Evolutionary conservation across 768 basidiomycete genomes (phyloP).

Genomic region (Pilatotrama ljubarskyi): DNA sequence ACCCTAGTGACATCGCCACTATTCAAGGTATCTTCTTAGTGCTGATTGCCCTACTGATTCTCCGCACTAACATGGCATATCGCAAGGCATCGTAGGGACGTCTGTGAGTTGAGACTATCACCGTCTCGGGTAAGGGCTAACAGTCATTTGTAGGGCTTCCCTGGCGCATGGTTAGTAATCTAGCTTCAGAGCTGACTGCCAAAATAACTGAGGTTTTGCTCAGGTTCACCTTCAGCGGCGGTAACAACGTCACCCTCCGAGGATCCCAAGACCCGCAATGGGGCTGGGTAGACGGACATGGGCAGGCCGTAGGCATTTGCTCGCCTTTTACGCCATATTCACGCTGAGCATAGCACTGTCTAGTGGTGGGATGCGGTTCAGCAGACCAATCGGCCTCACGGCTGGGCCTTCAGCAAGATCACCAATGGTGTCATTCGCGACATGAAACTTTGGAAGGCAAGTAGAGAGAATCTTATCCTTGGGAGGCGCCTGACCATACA

Average conservation of each 20-base stretch:
- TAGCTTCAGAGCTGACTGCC: too few relatives aligned
- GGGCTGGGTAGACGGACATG: slow-evolving; percentile 68
- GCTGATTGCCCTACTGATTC: not conserved
- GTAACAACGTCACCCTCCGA: slow-evolving; percentile 58
- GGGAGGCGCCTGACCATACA: not conserved
- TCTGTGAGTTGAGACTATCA: slow-evolving; percentile 36
- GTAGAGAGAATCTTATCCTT: not conserved
- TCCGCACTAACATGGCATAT: too few relatives aligned
- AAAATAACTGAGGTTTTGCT: not conserved
- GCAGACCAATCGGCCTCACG: slow-evolving; percentile 56
- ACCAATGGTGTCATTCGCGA: slow-evolving; percentile 53
- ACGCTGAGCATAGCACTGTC: not conserved
- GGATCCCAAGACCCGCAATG: slow-evolving; percentile 55
- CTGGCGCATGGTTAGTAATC: slow-evolving; percentile 44
- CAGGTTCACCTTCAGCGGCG: slow-evolving; percentile 57
- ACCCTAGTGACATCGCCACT: slow-evolving; percentile 50
- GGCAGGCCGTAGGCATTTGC: slow-evolving; percentile 38
- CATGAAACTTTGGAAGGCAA: slow-evolving; percentile 44
- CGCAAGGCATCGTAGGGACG: slow-evolving; percentile 36
- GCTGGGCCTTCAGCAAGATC: slow-evolving; percentile 54
- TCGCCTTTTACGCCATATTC: not conserved
- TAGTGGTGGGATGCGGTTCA: slow-evolving; percentile 62
- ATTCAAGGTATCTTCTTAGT: slow-evolving; percentile 43
- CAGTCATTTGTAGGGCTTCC: slow-evolving; percentile 36
- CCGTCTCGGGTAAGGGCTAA: not conserved